Percentiles rank a stretch among this genome's conserved stretches.
phyloP scores from a whole-genome alignment of 1,284 basidiomycete species.

The Vanrija sp. region DNA sequence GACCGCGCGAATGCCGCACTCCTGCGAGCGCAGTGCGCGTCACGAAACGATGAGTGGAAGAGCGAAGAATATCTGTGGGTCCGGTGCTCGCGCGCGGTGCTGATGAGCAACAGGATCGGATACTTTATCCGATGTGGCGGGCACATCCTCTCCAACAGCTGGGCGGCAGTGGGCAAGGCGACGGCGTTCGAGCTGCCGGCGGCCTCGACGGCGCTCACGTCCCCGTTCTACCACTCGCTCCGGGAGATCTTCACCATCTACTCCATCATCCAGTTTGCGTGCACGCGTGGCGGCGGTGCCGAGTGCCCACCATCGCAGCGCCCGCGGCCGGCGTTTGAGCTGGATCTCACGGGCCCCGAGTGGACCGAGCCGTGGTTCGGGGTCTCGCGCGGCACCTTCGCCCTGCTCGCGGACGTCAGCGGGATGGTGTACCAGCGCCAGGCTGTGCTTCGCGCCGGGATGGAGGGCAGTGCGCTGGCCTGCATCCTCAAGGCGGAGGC shows the following conservation, averaged over 20 bases:
- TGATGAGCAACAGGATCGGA: constrained; percentile 10
- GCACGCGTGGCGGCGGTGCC: constrained; percentile 1
- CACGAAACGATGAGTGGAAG: constrained; percentile 13
- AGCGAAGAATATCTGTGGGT: constrained; percentile 20
- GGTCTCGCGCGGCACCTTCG: constrained; percentile 14
- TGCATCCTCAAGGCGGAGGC: constrained; percentile 7
- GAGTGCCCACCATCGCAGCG: neutral
- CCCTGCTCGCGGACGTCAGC: constrained; percentile 13
- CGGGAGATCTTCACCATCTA: constrained; percentile 22
- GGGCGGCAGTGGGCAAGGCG: constrained; percentile 6
- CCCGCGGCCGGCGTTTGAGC: neutral
- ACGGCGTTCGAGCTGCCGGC: constrained; percentile 10
- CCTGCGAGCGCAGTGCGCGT: constrained; percentile 14
- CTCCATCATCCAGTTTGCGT: constrained; percentile 10
- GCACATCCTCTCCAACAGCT: constrained; percentile 14
- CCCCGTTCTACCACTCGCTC: constrained; percentile 10
- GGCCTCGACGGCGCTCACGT: neutral
- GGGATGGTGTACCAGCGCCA: constrained; percentile 14
- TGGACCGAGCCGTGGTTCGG: constrained; percentile 26
- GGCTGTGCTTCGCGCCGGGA: constrained; percentile 5
- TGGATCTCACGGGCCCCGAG: constrained; percentile 7
- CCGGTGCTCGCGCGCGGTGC: neutral
- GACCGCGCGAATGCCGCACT: constrained; percentile 14
- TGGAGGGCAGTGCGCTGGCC: neutral
- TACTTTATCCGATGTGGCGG: constrained; percentile 22